Percentiles rank a stretch among this genome's conserved stretches.
phyloP scores from a whole-genome alignment of 768 basidiomycete species.

The Leccinum truebloodii region DNA sequence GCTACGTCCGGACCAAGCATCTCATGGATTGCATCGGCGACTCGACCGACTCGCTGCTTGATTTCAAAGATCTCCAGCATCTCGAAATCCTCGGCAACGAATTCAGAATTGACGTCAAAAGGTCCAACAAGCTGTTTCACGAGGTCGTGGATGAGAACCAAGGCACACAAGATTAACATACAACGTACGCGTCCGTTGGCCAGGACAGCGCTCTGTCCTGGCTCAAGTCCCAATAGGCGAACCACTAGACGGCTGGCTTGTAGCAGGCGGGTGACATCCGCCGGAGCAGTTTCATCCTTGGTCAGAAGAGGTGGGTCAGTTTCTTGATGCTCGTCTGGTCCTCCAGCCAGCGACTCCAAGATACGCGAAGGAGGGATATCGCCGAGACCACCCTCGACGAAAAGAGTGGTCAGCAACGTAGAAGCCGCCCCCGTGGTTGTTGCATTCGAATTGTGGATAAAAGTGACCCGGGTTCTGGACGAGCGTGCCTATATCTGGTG shows the following conservation, averaged over 20 bases:
- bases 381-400: conserved; percentile 41
- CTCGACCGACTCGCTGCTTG: conserved; percentile 64
- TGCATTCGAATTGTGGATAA: conserved; percentile 69
- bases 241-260: conserved; percentile 48
- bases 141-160: conserved; percentile 7
- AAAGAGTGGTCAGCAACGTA: conserved; percentile 51
- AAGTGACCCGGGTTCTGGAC: conserved; percentile 60
- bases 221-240: conserved; percentile 55
- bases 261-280: conserved; percentile 37
- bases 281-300: conserved; percentile 29
- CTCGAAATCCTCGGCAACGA: conserved; percentile 70
- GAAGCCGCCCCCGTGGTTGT: conserved; percentile 33
- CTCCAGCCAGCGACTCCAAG: conserved; percentile 13
- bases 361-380: conserved; percentile 20
- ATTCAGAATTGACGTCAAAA: conserved; percentile 50
- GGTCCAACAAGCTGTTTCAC: conserved; percentile 72
- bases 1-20: conserved; percentile 42
- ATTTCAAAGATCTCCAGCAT: conserved; percentile 75
- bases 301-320: conserved; percentile 42
- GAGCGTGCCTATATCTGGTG: conserved; percentile 40
- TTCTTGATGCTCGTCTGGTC: conserved; percentile 9
- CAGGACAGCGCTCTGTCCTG: conserved; percentile 64
- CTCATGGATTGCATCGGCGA: conserved; percentile 62
- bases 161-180: not conserved
- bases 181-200: conserved; percentile 81